Evolutionary conservation across 208 protist genomes (phyloP), one percentile per base, ranked within the genome.

Genomic region (Leishmania tarentolae): DNA sequence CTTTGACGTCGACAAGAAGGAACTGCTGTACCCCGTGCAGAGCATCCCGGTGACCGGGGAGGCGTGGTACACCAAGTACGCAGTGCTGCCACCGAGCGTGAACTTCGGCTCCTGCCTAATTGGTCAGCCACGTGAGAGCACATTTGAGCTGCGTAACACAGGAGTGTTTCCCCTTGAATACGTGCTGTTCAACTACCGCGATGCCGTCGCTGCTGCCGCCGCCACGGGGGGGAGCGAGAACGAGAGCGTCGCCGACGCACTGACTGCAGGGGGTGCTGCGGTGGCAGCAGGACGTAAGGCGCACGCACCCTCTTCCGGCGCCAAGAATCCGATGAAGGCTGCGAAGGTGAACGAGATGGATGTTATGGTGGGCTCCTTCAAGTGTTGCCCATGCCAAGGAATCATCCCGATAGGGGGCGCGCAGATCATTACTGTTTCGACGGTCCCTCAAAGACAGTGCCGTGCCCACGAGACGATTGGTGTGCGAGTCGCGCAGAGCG

Each of bases 81-180:
- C 85, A n/a, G 84, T 99, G 17, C 92, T 95, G 76, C 98, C 98
- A 46, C 84, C 88, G n/a, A 90, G 83, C 66, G 93, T 99, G 80
- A 97, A 98, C 89, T 99, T 99, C 87, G 98, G 98, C 44, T 97
- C 97, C 79, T 97, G 98, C 82, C 83, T 98, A 76, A 91, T 87
- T 71, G 87, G 95, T 63, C 92, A 98, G 71, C 88, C 89, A 59
- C 95, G 95, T 79, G 80, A 94, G 80, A 71, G 89, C 53, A 90
- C 85, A 28, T 94, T 99, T 74, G 97, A 99, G 73, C 84, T 99
- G 42, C 85, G 86, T 37, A 99, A 99, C 86, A 93, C 87, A 4
- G 97, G 97, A 0, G 85, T 79, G 8, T 99, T 99, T 69, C 93
- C 95, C 19, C 72, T 98, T 1, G 80, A 88, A 15, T 98, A 90